Base-by-base conservation (phyloP, 495 filamentous ascomycete genomes). In the Melanomma pulvis-pyrius region DNA sequence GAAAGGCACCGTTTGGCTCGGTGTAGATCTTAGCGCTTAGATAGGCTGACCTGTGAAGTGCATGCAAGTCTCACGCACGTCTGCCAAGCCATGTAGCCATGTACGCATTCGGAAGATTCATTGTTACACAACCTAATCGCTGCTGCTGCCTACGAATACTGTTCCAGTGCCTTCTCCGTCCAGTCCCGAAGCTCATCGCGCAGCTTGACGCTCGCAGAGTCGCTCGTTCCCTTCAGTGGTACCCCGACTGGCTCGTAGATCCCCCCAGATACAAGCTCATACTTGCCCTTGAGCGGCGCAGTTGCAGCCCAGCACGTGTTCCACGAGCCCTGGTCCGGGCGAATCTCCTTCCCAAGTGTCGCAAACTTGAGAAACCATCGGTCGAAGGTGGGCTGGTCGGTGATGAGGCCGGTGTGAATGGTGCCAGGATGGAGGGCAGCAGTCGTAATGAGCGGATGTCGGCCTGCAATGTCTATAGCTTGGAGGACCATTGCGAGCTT, bases 401-500 rank as follows among this genome's bases (percentile, higher is more conserved):
- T 22, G 47, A 50, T 22, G 11, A 50, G 12, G 11, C 83, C 78
- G 12, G 87, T 90, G 4, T 72, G 54, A 29, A 91, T 84, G 0
- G 85, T 67, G 5, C 91, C 90, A 0, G 91, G 91, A 60, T 92
- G 87, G 0, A 92, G 78, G 0, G 87, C 68, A 0, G 88, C 77
- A 12, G 79, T 81, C 0, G 76, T 80, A 46, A 90, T 82, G 32
- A 79, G 73, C 0, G 85, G 86, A 70, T 88, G 80, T 1, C 82
- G 80, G n/a, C 76, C 76, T 0, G 86, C 85, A 13, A 93, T 78
- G 66, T 88, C 82, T 4, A 74, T 69, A 1, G 84, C 80, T 63
- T 84, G 88, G 3, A 91, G 76, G 13, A 91, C 79, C 70, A 90
- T 90, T 7, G 88, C 86, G 0, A 91, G 82, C 77, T 92, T 92